A percentile compares a stretch with the other conserved stretches of the same genome.
Evolutionary conservation across 371 early-diverging fungal genomes (phyloP).

Genomic region (Mucor racemosus): DNA sequence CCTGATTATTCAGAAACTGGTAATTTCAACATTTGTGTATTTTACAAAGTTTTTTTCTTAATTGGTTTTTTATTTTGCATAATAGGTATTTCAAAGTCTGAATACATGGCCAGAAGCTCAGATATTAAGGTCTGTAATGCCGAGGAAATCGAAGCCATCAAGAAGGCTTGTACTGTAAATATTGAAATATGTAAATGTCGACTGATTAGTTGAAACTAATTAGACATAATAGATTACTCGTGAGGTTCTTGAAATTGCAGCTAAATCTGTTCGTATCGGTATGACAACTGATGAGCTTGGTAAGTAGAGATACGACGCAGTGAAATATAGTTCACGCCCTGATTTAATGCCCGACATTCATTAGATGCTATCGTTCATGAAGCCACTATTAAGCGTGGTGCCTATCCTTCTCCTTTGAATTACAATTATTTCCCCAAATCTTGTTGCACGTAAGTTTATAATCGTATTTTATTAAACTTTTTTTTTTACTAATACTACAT

Average conservation of each 20-base stretch:
- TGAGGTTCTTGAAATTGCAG: constrained; percentile 86
- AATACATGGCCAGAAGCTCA: constrained; percentile 64
- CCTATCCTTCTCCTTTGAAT: constrained; percentile 95
- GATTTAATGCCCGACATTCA: background rate
- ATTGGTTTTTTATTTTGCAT: background rate
- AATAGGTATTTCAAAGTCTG: constrained; percentile 71
- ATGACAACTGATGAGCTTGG: constrained; percentile 91
- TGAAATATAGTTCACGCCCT: background rate
- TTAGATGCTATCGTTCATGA: constrained; percentile 85
- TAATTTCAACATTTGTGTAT: constrained; percentile 7
- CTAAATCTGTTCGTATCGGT: constrained; percentile 79
- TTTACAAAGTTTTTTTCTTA: too few relatives aligned
- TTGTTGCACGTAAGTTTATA: constrained; percentile 82
- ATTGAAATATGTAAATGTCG: background rate
- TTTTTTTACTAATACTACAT: background rate
- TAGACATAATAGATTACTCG: constrained; percentile 66
- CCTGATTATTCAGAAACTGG: constrained; percentile 86
- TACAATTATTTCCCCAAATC: constrained; percentile 93
- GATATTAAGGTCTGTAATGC: constrained; percentile 70
- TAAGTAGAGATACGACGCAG: constrained; percentile 13
- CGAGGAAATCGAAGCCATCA: constrained; percentile 81
- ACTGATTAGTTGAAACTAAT: background rate
- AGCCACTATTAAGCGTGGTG: constrained; percentile 81
- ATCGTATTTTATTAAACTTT: background rate
- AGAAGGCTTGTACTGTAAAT: constrained; percentile 75